Conservation (phyloP, 192 early-diverging fungal genomes). For the Coemansia asiatica region DNA sequence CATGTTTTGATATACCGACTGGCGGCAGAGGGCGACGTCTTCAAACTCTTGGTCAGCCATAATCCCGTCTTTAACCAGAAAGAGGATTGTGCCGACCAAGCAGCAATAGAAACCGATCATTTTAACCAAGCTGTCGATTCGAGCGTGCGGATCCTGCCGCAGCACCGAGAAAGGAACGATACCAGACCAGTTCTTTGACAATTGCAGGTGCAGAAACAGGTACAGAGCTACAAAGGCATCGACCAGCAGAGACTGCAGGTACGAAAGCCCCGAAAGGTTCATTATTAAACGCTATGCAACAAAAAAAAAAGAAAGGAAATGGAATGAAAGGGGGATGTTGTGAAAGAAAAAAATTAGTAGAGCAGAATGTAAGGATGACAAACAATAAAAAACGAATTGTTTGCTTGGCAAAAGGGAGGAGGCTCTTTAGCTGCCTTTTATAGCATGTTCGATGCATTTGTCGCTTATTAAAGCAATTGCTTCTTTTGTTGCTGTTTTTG, state of each 20-base stretch:
- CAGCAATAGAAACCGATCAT: slow-evolving; percentile 39
- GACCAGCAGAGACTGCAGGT: slow-evolving; percentile 51
- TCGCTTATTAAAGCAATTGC: background rate
- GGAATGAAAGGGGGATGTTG: background rate
- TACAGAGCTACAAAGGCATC: slow-evolving; percentile 44
- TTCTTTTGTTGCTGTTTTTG: background rate
- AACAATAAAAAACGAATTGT: too few relatives aligned
- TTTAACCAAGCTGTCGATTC: slow-evolving; percentile 22
- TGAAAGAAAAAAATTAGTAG: background rate
- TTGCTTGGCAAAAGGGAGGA: background rate
- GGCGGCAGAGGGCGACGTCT: slow-evolving; percentile 38
- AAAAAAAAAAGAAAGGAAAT: background rate
- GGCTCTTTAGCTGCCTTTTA: background rate
- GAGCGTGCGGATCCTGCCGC: slow-evolving; percentile 22
- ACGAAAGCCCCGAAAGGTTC: slow-evolving; percentile 53
- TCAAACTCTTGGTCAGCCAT: slow-evolving; percentile 50
- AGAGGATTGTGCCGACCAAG: slow-evolving; percentile 27
- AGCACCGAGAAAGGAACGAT: slow-evolving; percentile 33
- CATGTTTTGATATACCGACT: slow-evolving; percentile 30
- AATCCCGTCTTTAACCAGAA: slow-evolving; percentile 41
- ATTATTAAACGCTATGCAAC: slow-evolving; percentile 14
- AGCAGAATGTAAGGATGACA: background rate
- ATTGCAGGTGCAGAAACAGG: slow-evolving; percentile 32
- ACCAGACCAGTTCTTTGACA: slow-evolving; percentile 32
- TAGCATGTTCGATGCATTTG: background rate